These are phyloP conservation scores for Acacia melanoxylon DNA, from an alignment of 306 rosid genomes.

Conservation along the genomic window DNA sequence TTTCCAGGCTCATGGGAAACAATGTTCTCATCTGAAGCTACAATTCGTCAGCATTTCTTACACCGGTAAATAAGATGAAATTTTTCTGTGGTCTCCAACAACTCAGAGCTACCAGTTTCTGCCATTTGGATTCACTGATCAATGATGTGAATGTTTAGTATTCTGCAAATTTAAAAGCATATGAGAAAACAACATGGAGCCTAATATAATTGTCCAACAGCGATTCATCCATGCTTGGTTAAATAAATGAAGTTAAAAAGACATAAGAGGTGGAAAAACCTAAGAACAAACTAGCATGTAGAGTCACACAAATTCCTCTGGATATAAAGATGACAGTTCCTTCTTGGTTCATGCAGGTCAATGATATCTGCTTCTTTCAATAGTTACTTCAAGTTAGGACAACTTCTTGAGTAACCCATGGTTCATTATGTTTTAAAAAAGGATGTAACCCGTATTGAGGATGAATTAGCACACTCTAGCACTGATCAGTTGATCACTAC, in stretches of 20 bases:
- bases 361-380: background rate
- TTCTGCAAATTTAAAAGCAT: constrained; percentile 23
- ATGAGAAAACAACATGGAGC: background rate
- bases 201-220: background rate
- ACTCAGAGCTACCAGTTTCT: constrained; percentile 40
- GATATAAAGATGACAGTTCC: background rate
- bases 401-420: background rate
- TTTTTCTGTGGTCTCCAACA: constrained; percentile 33
- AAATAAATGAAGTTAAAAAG: background rate
- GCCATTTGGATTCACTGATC: constrained; percentile 37
- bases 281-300: background rate
- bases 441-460: too few relatives aligned
- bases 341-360: background rate
- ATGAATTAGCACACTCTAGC: background rate
- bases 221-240: background rate
- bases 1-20: constrained; percentile 66
- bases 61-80: constrained; percentile 62
- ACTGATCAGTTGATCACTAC: background rate
- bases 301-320: background rate
- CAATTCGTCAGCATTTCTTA: constrained; percentile 82
- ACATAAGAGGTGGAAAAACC: background rate
- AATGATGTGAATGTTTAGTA: constrained; percentile 17
- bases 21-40: constrained; percentile 62
- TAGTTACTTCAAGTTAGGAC: background rate
- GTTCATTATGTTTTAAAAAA: too few relatives aligned